Conservation (phyloP, 1,284 basidiomycete species). For the Exobasidium rhododendri region DNA sequence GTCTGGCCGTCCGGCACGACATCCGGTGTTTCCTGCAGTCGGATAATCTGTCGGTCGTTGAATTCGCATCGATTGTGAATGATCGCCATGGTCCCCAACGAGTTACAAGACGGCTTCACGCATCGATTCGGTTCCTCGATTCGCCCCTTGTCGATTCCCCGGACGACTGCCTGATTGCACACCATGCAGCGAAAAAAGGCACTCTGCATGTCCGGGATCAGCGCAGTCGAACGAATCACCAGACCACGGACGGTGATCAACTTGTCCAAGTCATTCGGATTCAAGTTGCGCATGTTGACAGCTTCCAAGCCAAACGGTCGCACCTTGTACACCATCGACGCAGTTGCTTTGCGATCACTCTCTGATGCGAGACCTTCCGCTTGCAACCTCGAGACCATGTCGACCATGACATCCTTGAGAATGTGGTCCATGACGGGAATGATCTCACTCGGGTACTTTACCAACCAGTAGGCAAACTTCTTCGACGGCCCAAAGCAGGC, state of each 20-base stretch:
- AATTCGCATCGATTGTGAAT: slow-evolving; percentile 97
- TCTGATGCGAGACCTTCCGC: not conserved
- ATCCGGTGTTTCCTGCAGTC: slow-evolving; percentile 95
- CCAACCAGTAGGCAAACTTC: slow-evolving; percentile 65
- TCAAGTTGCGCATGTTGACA: slow-evolving; percentile 57
- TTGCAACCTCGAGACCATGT: slow-evolving; percentile 27
- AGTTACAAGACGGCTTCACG: slow-evolving; percentile 84
- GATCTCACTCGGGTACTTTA: slow-evolving; percentile 93
- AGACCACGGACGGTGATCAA: slow-evolving; percentile 92
- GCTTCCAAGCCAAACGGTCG: slow-evolving; percentile 77
- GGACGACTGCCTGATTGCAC: slow-evolving; percentile 89
- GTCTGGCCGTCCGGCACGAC: slow-evolving; percentile 97
- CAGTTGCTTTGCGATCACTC: slow-evolving; percentile 69
- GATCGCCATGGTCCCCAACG: slow-evolving; percentile 83
- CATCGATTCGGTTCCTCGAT: slow-evolving; percentile 89
- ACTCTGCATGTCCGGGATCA: slow-evolving; percentile 96
- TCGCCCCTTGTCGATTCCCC: slow-evolving; percentile 92
- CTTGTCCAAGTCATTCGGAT: slow-evolving; percentile 58
- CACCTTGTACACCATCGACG: slow-evolving; percentile 72
- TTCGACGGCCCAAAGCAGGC: slow-evolving; percentile 78
- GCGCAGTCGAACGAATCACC: slow-evolving; percentile 92
- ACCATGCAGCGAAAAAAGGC: slow-evolving; percentile 98
- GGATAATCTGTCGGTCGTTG: slow-evolving; percentile 88
- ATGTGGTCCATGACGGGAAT: slow-evolving; percentile 96
- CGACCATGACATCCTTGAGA: slow-evolving; percentile 67